Evolutionary conservation across 441 rosid genomes (phyloP).

Genomic region (Melastoma candidum): DNA sequence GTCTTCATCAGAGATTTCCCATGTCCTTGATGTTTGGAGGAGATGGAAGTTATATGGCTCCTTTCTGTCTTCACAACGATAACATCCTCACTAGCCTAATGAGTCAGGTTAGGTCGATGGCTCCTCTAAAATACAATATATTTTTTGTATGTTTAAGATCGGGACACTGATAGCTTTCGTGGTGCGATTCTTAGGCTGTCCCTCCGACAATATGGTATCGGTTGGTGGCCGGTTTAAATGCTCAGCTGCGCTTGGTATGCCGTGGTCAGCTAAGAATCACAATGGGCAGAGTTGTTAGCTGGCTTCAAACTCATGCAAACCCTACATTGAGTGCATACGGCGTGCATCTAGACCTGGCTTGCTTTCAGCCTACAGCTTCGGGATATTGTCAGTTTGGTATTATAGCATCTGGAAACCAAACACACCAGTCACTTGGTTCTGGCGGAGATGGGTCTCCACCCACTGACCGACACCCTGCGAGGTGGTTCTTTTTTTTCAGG

Average conservation of each 20-base stretch:
- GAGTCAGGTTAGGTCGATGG: slow-evolving; percentile 56
- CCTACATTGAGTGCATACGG: slow-evolving; percentile 70
- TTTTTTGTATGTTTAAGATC: no score
- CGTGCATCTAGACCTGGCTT: slow-evolving; percentile 68
- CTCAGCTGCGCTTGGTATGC: slow-evolving; percentile 85
- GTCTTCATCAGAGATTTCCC: slow-evolving; percentile 72
- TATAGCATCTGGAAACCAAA: slow-evolving; percentile 54
- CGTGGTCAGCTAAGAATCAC: slow-evolving; percentile 71
- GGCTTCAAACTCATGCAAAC: slow-evolving; percentile 96
- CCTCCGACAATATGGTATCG: slow-evolving; percentile 95
- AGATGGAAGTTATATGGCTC: slow-evolving; percentile 98
- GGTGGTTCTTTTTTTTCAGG: no score
- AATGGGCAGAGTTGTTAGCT: slow-evolving; percentile 55
- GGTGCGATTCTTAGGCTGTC: slow-evolving; percentile 37
- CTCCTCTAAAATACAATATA: no score
- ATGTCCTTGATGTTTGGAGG: slow-evolving; percentile 90
- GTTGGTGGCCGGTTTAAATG: slow-evolving; percentile 96
- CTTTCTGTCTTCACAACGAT: slow-evolving; percentile 93
- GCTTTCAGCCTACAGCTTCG: slow-evolving; percentile 77
- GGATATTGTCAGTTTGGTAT: slow-evolving; percentile 90
- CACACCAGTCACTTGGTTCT: slow-evolving; percentile 27
- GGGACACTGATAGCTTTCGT: slow-evolving; percentile 14
- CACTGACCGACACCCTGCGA: slow-evolving; percentile 25
- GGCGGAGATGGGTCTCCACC: slow-evolving; percentile 26
- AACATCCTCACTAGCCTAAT: slow-evolving; percentile 84